Evolutionary conservation across 139 green algal genomes (phyloP).

Genomic region (Marvania coccoides): DNA sequence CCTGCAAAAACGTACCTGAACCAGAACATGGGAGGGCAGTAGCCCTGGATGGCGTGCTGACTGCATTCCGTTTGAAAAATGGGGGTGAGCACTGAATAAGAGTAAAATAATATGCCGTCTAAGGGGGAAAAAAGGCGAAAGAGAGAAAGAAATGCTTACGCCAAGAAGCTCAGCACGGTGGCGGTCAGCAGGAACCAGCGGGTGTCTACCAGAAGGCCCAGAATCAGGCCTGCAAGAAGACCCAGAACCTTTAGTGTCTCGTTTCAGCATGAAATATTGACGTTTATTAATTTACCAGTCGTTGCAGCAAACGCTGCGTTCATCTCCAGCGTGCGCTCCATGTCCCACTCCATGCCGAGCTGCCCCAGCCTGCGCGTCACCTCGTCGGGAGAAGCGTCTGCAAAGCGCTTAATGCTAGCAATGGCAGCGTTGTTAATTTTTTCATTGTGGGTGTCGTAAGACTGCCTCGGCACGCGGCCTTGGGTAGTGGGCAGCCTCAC

Average conservation of each 20-base stretch:
- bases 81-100: no score
- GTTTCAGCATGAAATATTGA: neutral
- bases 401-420: neutral
- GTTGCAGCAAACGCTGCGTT: neutral
- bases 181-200: neutral
- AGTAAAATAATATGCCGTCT: no score
- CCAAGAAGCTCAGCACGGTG: neutral
- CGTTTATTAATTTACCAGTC: neutral
- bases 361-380: neutral
- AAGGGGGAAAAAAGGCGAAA: no score
- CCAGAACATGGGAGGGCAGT: neutral
- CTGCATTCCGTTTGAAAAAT: no score
- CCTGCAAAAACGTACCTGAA: neutral
- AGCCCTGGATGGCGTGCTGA: constrained; percentile 3
- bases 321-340: constrained; percentile 4
- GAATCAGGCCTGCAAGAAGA: neutral
- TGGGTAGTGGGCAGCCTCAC: constrained; percentile 1
- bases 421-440: neutral
- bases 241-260: no score
- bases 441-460: neutral
- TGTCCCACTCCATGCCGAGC: neutral
- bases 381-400: neutral
- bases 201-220: neutral
- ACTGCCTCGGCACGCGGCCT: constrained; percentile 1
- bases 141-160: no score